These are phyloP conservation scores for Saccharomycopsis phalli DNA, from an alignment of 1,139 yeast species.

Conservation along the genomic window DNA sequence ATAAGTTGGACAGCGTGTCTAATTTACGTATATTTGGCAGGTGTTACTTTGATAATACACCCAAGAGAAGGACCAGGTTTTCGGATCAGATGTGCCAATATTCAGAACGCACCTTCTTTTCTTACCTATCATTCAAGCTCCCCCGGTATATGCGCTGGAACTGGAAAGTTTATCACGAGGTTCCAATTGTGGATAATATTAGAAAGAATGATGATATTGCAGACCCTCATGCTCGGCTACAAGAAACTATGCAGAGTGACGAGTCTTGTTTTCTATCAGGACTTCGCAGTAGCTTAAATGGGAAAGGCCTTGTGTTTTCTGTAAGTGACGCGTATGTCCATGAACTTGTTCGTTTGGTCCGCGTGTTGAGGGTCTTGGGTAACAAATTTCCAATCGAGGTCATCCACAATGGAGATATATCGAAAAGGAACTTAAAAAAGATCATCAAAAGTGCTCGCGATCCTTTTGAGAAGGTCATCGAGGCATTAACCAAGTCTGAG, in stretches of 20 bases:
- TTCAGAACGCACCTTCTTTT: conserved; percentile 33
- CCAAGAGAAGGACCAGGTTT: conserved; percentile 9
- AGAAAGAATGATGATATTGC: conserved; percentile 6
- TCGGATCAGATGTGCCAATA: conserved; percentile 21
- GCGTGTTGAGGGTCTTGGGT: conserved; percentile 31
- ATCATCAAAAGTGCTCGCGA: conserved; percentile 28
- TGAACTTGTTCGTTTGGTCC: conserved; percentile 30
- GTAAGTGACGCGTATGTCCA: conserved; percentile 31
- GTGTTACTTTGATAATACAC: conserved; percentile 22
- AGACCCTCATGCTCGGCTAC: conserved; percentile 1
- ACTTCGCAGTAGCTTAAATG: conserved; percentile 18
- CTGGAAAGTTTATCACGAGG: conserved; percentile 24
- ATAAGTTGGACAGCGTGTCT: conserved; percentile 12
- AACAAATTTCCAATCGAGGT: conserved; percentile 34
- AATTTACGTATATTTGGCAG: conserved; percentile 25
- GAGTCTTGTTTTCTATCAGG: not conserved
- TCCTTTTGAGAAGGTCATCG: not conserved
- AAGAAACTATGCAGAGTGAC: not conserved
- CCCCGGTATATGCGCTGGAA: conserved; percentile 37
- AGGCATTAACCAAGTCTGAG: not conserved
- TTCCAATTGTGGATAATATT: conserved; percentile 1
- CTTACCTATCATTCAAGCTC: conserved; percentile 31
- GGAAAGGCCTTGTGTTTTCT: conserved; percentile 32
- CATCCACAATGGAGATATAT: conserved; percentile 28
- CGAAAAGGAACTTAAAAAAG: conserved; percentile 24